Evolutionary conservation across 2,329 filamentous ascomycete species (phyloP).

Genomic region (Claviceps sp.): DNA sequence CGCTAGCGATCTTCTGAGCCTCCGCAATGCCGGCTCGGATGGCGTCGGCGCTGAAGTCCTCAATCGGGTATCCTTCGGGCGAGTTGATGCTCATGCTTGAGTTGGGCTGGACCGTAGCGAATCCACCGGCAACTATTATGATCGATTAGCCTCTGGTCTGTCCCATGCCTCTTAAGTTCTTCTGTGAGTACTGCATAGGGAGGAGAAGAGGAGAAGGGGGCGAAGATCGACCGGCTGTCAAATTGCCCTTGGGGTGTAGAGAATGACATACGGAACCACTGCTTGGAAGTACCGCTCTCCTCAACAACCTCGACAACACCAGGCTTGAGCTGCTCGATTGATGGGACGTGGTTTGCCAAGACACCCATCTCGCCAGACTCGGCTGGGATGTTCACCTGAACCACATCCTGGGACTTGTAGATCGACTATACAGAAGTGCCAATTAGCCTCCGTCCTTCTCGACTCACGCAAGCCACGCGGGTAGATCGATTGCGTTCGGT

Average conservation of each 20-base stretch:
- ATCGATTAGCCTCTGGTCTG: constrained; percentile 4
- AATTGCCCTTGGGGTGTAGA: not conserved
- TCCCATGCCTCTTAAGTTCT: not conserved
- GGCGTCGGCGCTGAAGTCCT: constrained; percentile 89
- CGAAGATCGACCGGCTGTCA: not conserved
- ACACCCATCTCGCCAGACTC: constrained; percentile 99
- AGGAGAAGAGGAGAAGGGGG: not conserved
- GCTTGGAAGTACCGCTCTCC: constrained; percentile 80
- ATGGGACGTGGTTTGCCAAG: constrained; percentile 95
- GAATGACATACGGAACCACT: constrained; percentile 81
- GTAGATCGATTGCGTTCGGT: constrained; percentile 16
- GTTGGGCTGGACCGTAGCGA: constrained; percentile 92
- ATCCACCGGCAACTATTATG: constrained; percentile 75
- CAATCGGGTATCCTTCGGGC: constrained; percentile 84
- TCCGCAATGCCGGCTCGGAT: constrained; percentile 84
- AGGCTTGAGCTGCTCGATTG: constrained; percentile 97
- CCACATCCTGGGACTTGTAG: constrained; percentile 55
- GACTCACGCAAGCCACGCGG: constrained; percentile 8
- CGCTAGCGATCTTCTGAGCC: constrained; percentile 86
- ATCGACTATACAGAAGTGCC: constrained; percentile 45
- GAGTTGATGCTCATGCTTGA: constrained; percentile 96
- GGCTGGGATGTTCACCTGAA: constrained; percentile 98
- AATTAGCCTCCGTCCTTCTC: constrained; percentile 29
- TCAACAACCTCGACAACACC: constrained; percentile 91
- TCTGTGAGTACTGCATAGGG: not conserved